phyloP scores from a whole-genome alignment of 768 basidiomycete species.

The Boletus subcaerulescens region DNA sequence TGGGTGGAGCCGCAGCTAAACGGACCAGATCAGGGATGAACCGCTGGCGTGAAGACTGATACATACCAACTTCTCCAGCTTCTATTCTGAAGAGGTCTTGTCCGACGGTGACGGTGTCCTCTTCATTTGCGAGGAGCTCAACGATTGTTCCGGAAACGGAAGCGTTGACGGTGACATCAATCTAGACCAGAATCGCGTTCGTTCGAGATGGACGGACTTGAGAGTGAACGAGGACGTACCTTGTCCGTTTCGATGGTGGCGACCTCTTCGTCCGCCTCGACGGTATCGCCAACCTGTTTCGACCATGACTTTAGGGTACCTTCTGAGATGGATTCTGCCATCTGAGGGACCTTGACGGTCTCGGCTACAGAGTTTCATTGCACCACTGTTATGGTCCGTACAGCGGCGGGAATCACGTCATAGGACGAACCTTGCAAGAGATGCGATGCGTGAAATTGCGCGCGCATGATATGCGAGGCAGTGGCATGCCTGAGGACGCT shows the following conservation, averaged over 20 bases:
- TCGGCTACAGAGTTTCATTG: conserved; percentile 51
- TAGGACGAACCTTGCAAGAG: conserved; percentile 60
- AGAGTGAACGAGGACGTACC: conserved; percentile 40
- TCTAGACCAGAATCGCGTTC: conserved; percentile 45
- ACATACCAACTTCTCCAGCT: conserved; percentile 64
- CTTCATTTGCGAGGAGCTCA: conserved; percentile 84
- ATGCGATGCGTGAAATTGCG: conserved; percentile 68
- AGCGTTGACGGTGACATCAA: conserved; percentile 96
- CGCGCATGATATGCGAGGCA: conserved; percentile 44
- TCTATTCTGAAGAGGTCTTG: conserved; percentile 94
- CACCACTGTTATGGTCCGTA: conserved; percentile 1
- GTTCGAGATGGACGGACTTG: background rate
- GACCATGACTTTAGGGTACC: conserved; percentile 94
- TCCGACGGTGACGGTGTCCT: conserved; percentile 91
- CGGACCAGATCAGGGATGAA: background rate
- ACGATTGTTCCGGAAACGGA: conserved; percentile 84
- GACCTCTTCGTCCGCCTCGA: conserved; percentile 91
- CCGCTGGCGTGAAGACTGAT: background rate
- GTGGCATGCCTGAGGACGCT: conserved; percentile 41
- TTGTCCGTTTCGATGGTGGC: conserved; percentile 99
- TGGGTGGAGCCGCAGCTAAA: conserved; percentile 31
- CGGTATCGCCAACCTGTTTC: conserved; percentile 89
- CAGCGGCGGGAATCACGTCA: conserved; percentile 14
- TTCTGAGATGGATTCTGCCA: conserved; percentile 98
- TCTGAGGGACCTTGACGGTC: conserved; percentile 92